Base-by-base conservation (phyloP, 2,329 filamentous ascomycete genomes). In the Diaporthe nobilis region DNA sequence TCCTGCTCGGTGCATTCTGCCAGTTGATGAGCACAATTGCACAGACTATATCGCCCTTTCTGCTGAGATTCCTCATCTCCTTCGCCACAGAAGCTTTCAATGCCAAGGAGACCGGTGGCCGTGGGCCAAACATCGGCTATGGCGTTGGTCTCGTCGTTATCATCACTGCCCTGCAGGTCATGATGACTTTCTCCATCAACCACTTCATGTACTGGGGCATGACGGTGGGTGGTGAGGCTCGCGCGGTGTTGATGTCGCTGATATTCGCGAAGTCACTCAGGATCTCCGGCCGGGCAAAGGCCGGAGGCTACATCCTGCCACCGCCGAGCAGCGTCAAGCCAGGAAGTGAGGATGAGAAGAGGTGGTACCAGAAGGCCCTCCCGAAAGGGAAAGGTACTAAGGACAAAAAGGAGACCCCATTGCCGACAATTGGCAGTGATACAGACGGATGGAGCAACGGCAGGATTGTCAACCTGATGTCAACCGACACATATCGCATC, bases 151-250 rank as follows among this genome's bases (percentile, higher is more conserved):
- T 98, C 39, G 95, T 95, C 1, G 83, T 98, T 72, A 96, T 94
- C 12, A 93, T 98, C 74, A 95, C 94, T 0, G 83, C 89, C 57
- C 97, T 98, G 95, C 96, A 98, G 83, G 88, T 96, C 31, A 81
- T 93, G 17, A 95, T 97, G 84, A 96, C 94, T 82, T 81, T 98
- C 78, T 91, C 92, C 39, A 95, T 92, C 3, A 97, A 96, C 81
- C 96, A 98, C 81, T 98, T 98, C 85, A 93, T 98, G 81, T 98
- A 96, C 81, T 92, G 93, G 31, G 95, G 96, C 34, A 97, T 98
- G 94, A 93, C 97, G 86, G 91, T 97, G 49, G 97, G 96, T 77
- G 97, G 95, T 0, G 93, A 98, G 85, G 86, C 91, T 13, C 90
- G 96, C 82, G 95, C 93, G 1, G 93, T 95, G 0, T 86, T 98